These are phyloP conservation scores for Colletotrichum somersetense DNA, from an alignment of 2,329 filamentous ascomycete species.

Conservation along the genomic window DNA sequence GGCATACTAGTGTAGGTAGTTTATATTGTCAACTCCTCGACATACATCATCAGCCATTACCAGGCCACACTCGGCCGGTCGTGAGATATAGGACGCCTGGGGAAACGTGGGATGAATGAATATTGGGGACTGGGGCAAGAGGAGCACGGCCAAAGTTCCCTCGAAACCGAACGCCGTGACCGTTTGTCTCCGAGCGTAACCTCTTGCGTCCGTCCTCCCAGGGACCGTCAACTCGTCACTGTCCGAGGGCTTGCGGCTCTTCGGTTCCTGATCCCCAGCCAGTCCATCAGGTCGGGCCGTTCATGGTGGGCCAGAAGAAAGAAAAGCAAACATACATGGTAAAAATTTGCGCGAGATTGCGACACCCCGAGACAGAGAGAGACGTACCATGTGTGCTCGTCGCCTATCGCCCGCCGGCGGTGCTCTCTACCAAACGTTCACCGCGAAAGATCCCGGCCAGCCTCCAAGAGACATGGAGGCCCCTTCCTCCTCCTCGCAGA, in stretches of 20 bases:
- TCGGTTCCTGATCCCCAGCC: conserved; percentile 16
- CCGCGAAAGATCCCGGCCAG: conserved; percentile 7
- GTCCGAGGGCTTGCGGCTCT: conserved; percentile 22
- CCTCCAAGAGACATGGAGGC: background rate
- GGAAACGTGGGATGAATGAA: conserved; percentile 3
- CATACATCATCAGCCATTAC: too few species aligned
- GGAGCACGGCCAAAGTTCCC: conserved; percentile 20
- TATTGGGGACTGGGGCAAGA: conserved; percentile 3
- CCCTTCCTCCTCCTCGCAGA: background rate
- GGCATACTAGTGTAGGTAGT: background rate
- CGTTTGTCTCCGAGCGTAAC: background rate
- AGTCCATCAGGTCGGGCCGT: conserved; percentile 10
- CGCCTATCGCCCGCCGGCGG: conserved; percentile 4
- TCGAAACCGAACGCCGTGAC: conserved; percentile 22
- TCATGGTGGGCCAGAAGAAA: background rate
- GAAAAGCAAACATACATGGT: too few species aligned
- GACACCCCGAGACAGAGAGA: conserved; percentile 5
- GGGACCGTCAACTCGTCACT: conserved; percentile 6
- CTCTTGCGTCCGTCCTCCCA: background rate
- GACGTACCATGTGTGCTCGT: background rate
- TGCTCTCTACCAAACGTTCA: background rate
- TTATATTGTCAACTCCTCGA: background rate
- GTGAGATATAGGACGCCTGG: background rate
- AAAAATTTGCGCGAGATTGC: conserved; percentile 10
- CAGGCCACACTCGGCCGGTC: too few species aligned